A percentile compares a stretch with the other conserved stretches of the same genome.
These are phyloP conservation scores for Coemansia sp. DNA, from an alignment of 192 early-diverging fungal genomes.

Conservation along the genomic window DNA sequence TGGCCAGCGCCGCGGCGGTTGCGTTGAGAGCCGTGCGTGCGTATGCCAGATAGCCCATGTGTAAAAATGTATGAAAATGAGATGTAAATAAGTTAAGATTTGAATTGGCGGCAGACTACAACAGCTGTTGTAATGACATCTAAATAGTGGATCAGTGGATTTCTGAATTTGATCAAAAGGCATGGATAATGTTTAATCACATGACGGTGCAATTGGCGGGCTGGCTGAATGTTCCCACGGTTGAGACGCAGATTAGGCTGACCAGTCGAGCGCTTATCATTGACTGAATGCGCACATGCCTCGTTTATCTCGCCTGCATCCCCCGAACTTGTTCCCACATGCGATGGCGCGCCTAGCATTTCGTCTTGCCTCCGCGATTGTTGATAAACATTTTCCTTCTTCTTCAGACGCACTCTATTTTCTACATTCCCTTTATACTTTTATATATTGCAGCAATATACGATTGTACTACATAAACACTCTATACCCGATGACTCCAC, in stretches of 20 bases:
- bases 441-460: too few species aligned
- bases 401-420: not conserved
- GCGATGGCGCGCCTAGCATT: too few species aligned
- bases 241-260: too few species aligned
- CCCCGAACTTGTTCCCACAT: too few species aligned
- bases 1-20: constrained; percentile 10
- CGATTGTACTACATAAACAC: not conserved
- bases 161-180: not conserved
- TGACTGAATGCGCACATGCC: too few species aligned
- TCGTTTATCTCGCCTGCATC: too few species aligned
- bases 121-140: too few species aligned
- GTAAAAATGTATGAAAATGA: not conserved
- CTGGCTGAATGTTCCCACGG: too few species aligned
- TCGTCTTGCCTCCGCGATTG: too few species aligned
- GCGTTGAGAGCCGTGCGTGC: constrained; percentile 19
- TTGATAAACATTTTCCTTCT: too few species aligned
- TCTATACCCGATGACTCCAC: not conserved
- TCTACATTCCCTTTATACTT: not conserved
- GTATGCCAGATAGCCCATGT: constrained; percentile 21
- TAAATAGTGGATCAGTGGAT: not conserved
- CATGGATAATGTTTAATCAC: not conserved
- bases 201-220: not conserved
- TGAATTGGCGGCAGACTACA: too few species aligned
- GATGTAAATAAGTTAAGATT: not conserved
- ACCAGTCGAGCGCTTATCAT: too few species aligned